These are phyloP conservation scores for Dendrobium officinale DNA, from an alignment of 106 monocot genomes.

Conservation along the genomic window DNA sequence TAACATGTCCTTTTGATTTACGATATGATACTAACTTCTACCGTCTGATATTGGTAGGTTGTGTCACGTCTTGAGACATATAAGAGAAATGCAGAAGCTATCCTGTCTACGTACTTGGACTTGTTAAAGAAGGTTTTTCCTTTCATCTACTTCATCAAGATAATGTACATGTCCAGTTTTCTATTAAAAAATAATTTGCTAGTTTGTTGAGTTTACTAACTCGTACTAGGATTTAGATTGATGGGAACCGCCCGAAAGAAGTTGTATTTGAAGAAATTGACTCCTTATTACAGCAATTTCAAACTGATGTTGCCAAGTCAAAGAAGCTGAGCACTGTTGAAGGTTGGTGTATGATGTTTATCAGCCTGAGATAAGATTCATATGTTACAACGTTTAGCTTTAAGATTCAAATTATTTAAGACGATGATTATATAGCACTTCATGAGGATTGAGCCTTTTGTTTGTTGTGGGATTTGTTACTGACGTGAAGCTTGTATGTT, in stretches of 20 bases:
- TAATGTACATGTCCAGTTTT: background rate
- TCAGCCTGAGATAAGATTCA: background rate
- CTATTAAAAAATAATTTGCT: background rate
- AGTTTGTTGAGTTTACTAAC: conserved; percentile 5
- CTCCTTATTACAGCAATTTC: conserved; percentile 32
- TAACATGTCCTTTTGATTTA: conserved; percentile 1
- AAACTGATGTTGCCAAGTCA: conserved; percentile 18
- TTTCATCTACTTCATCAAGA: background rate
- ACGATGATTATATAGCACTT: background rate
- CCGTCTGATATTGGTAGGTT: conserved; percentile 36
- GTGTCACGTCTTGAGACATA: conserved; percentile 86
- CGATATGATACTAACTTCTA: background rate
- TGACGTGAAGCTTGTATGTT: background rate
- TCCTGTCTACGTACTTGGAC: conserved; percentile 51
- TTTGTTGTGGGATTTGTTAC: background rate
- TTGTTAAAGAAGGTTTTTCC: conserved; percentile 56
- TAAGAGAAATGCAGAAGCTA: conserved; percentile 63
- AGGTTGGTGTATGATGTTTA: conserved; percentile 26
- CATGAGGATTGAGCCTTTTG: background rate
- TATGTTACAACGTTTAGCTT: background rate
- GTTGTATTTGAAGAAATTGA: conserved; percentile 75
- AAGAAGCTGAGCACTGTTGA: conserved; percentile 24
- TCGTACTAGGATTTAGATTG: conserved; percentile 46
- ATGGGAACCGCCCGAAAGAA: conserved; percentile 77
- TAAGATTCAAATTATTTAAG: background rate